Evolutionary conservation across 176 grass and related monocot genomes (phyloP).

Genomic region (Hyparrhenia diplandra): DNA sequence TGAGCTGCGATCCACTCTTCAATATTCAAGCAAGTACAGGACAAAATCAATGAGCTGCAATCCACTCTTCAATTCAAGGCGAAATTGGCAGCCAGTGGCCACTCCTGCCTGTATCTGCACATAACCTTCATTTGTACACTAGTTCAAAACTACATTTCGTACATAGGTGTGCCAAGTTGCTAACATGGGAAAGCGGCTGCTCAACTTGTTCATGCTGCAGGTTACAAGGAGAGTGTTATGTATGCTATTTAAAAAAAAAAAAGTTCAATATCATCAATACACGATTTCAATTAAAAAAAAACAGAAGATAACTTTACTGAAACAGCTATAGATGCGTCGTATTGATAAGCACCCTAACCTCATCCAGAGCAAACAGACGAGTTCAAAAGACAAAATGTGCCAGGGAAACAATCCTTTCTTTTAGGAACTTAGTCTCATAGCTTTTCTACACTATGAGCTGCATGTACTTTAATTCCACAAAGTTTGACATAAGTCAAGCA

Average conservation of each 20-base stretch:
- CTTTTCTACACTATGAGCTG: neutral
- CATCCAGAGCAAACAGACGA: neutral
- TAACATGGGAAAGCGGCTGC: neutral
- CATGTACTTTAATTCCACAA: constrained; percentile 29
- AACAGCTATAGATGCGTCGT: neutral
- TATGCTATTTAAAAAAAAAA: neutral
- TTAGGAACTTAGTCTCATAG: neutral
- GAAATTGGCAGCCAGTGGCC: neutral
- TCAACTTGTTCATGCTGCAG: neutral
- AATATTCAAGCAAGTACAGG: neutral
- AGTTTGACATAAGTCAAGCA: neutral
- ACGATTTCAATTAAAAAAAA: neutral
- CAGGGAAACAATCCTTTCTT: neutral
- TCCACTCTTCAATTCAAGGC: neutral
- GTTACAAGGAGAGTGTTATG: neutral
- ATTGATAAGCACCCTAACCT: neutral
- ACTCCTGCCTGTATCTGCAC: neutral
- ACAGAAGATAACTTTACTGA: neutral
- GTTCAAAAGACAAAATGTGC: neutral
- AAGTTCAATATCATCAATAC: neutral
- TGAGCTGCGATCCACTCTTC: neutral
- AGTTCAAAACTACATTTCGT: neutral
- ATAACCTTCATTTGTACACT: neutral
- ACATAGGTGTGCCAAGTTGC: neutral
- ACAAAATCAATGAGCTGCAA: no score